Evolutionary conservation across 1,139 yeast species (phyloP).

Genomic region (Nakaseomyces bracarensis): DNA sequence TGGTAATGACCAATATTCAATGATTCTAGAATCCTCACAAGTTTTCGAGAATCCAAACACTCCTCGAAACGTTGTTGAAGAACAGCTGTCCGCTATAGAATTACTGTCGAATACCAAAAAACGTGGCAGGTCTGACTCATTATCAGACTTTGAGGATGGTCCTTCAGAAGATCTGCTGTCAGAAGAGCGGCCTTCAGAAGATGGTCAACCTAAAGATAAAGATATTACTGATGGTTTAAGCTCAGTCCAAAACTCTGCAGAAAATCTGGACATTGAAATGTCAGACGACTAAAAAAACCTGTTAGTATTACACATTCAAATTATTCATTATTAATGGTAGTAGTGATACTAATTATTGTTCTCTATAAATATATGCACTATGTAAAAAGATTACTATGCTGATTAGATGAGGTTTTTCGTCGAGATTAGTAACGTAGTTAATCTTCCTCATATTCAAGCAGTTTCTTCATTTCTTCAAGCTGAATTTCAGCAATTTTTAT

Average conservation of each 20-base stretch:
- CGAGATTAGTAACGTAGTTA: background rate
- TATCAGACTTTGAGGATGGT: background rate
- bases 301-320: no score
- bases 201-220: background rate
- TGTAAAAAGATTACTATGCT: background rate
- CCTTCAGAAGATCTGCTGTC: no score
- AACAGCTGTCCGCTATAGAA: constrained; percentile 14
- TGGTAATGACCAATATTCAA: constrained; percentile 27
- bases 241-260: no score
- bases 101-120: constrained; percentile 6
- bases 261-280: background rate
- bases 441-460: constrained; percentile 12
- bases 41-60: constrained; percentile 7
- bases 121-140: constrained; percentile 1
- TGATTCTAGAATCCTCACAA: constrained; percentile 23
- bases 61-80: constrained; percentile 5
- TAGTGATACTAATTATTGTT: no score
- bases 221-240: no score
- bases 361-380: no score
- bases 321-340: no score
- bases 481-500: constrained; percentile 47
- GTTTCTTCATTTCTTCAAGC: constrained; percentile 36
- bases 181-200: no score
- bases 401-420: background rate
- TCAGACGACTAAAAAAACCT: background rate